These are phyloP conservation scores for Populus nigra DNA, from an alignment of 345 rosid genomes.

Conservation along the genomic window DNA sequence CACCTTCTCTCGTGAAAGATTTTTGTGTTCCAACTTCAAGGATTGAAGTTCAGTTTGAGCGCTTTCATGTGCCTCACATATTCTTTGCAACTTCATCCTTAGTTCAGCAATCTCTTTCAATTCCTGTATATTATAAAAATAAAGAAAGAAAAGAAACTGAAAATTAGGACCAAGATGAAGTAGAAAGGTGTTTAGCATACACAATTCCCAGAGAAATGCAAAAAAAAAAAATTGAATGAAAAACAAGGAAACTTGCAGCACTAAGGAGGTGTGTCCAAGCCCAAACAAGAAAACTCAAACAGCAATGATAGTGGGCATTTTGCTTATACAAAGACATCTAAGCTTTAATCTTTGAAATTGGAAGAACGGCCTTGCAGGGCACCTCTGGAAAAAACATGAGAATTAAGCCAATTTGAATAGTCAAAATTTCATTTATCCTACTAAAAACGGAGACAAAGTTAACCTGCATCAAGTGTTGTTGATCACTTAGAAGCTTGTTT, in stretches of 20 bases:
- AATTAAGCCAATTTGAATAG: neutral
- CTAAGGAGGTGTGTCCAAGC: neutral
- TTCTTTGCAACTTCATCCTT: slow-evolving; percentile 46
- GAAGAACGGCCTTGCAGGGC: neutral
- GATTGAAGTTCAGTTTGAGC: slow-evolving; percentile 52
- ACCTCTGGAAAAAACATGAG: neutral
- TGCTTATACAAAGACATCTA: too few species aligned
- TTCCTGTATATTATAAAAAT: slow-evolving; percentile 37
- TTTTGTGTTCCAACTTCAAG: slow-evolving; percentile 52
- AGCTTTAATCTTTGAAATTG: neutral
- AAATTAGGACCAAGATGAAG: neutral
- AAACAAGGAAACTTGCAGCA: neutral
- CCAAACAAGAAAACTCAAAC: neutral
- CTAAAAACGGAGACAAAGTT: slow-evolving; percentile 12
- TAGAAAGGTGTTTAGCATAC: neutral
- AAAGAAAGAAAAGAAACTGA: too few species aligned
- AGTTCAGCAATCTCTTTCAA: slow-evolving; percentile 49
- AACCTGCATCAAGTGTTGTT: slow-evolving; percentile 59
- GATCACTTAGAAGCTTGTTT: slow-evolving; percentile 48
- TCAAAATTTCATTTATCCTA: neutral
- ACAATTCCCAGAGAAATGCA: neutral
- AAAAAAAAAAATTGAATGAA: neutral
- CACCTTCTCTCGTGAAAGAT: slow-evolving; percentile 68
- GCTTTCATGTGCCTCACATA: slow-evolving; percentile 44
- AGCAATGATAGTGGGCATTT: neutral